Evolutionary conservation across 2,329 filamentous ascomycete genomes (phyloP).

Genomic region (Neonectria sp.): DNA sequence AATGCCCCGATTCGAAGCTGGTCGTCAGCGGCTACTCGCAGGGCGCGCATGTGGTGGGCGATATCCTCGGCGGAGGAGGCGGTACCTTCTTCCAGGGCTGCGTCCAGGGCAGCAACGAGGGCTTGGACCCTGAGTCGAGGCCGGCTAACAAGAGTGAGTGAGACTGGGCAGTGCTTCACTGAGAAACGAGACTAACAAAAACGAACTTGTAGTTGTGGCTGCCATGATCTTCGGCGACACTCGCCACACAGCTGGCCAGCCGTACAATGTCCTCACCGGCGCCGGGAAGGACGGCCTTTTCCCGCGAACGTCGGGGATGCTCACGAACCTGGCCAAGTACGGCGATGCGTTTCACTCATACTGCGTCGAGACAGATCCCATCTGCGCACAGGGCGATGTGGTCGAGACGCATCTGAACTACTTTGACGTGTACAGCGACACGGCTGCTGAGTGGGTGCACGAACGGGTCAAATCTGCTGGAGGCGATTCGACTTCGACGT

Average conservation of each 20-base stretch:
- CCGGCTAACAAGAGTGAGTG: conserved; percentile 54
- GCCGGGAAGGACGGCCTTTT: conserved; percentile 45
- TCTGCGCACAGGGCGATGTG: conserved; percentile 55
- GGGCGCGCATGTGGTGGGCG: conserved; percentile 56
- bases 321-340: conserved; percentile 49
- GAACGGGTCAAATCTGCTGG: conserved; percentile 16
- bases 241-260: conserved; percentile 53
- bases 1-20: conserved; percentile 57
- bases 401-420: conserved; percentile 55
- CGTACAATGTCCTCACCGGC: conserved; percentile 52
- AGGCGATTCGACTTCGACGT: neutral
- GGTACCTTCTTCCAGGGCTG: conserved; percentile 53
- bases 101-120: conserved; percentile 41
- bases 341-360: conserved; percentile 50
- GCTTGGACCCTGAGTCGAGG: conserved; percentile 45
- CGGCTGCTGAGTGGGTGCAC: conserved; percentile 38
- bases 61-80: conserved; percentile 54
- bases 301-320: conserved; percentile 50
- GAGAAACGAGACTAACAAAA: neutral
- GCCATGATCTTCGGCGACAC: conserved; percentile 54
- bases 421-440: conserved; percentile 51
- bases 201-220: conserved; percentile 45
- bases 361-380: conserved; percentile 55
- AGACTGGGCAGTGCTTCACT: neutral
- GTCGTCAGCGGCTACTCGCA: conserved; percentile 60